A percentile compares a stretch with the other conserved stretches of the same genome.
Evolutionary conservation across 192 early-diverging fungal genomes (phyloP).

Genomic region (Gamsiella multidivaricata): DNA sequence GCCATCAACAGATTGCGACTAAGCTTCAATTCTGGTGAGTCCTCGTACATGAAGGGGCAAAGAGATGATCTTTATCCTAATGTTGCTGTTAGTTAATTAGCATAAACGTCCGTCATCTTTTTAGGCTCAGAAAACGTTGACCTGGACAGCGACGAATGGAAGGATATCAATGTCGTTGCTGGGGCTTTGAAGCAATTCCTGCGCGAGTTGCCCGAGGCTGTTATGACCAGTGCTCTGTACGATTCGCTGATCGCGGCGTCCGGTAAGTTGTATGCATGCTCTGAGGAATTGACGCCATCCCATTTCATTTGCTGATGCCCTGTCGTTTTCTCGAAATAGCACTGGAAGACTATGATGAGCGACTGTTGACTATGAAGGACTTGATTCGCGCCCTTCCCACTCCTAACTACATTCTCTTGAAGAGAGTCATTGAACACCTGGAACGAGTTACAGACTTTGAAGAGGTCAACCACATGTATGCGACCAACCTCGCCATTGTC

Average conservation of each 20-base stretch:
- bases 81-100: too few species aligned
- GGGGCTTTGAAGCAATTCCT: conserved; percentile 95
- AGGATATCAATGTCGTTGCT: conserved; percentile 86
- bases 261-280: conserved; percentile 35
- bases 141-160: conserved; percentile 67
- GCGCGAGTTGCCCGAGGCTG: conserved; percentile 91
- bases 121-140: conserved; percentile 59
- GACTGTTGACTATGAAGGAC: conserved; percentile 77
- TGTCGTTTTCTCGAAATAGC: conserved; percentile 41
- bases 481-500: conserved; percentile 91
- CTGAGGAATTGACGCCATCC: not conserved
- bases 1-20: conserved; percentile 68
- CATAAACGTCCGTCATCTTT: too few species aligned
- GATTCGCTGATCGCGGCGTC: conserved; percentile 84
- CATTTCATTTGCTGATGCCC: not conserved
- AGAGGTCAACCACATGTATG: conserved; percentile 89
- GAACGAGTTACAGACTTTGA: conserved; percentile 81
- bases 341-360: conserved; percentile 76
- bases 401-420: conserved; percentile 73
- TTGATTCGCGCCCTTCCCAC: conserved; percentile 70
- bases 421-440: conserved; percentile 77
- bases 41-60: too few species aligned
- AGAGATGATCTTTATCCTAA: not conserved
- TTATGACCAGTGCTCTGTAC: conserved; percentile 88
- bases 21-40: conserved; percentile 71